phyloP scores from a whole-genome alignment of 306 rosid genomes.

The Canavalia ensiformis region DNA sequence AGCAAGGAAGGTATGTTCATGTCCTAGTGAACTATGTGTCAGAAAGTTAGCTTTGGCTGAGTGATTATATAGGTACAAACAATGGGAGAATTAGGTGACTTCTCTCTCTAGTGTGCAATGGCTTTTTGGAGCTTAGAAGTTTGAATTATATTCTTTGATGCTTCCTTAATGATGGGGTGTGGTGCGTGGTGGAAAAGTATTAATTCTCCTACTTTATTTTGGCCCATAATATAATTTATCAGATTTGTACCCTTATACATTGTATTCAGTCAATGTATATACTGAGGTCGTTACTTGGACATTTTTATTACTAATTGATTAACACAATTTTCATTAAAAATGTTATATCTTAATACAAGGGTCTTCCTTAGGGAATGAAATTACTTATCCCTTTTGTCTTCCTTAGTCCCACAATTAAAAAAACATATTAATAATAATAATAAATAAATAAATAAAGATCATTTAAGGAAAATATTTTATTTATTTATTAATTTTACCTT shows the following conservation, averaged over 20 bases:
- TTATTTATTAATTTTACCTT: too few species aligned
- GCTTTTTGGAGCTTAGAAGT: constrained; percentile 50
- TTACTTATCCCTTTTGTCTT: too few species aligned
- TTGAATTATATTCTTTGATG: constrained; percentile 52
- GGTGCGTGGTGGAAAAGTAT: constrained; percentile 53
- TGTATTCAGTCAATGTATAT: not conserved
- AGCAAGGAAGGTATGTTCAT: constrained; percentile 27
- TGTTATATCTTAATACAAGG: not conserved
- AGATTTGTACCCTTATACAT: not conserved
- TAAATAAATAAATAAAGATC: too few species aligned
- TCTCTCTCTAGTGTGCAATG: constrained; percentile 38
- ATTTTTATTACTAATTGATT: not conserved
- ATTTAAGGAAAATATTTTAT: too few species aligned
- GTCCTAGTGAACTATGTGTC: not conserved
- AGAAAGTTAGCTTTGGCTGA: constrained; percentile 32
- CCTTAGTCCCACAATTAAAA: too few species aligned
- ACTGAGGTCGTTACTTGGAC: not conserved
- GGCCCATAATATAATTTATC: not conserved
- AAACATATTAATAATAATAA: too few species aligned
- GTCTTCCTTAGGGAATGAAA: not conserved
- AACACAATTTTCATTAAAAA: not conserved
- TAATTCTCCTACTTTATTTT: constrained; percentile 43
- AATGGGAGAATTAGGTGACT: constrained; percentile 21
- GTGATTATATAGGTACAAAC: constrained; percentile 43
- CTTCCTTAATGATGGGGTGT: constrained; percentile 57